These are phyloP conservation scores for Penicillium subrubescens DNA, from an alignment of 495 filamentous ascomycete species.

Conservation along the genomic window DNA sequence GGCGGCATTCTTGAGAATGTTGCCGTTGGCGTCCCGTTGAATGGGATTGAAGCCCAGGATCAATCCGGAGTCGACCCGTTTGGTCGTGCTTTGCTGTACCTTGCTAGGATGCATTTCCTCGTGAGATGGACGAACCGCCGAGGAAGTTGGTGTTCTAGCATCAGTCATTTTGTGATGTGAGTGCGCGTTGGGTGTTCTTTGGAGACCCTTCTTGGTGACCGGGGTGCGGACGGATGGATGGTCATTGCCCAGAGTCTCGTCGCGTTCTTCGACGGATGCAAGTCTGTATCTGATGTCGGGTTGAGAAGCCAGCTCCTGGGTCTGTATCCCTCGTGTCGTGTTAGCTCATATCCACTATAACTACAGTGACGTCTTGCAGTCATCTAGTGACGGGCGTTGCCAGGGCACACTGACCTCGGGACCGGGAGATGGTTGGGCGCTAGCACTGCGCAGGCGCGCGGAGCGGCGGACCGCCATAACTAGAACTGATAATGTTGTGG, in stretches of 20 bases:
- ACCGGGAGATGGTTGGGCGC: constrained; percentile 17
- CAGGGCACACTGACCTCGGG: constrained; percentile 34
- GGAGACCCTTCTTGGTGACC: constrained; percentile 20
- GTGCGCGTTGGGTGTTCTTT: constrained; percentile 20
- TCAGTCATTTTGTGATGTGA: constrained; percentile 24
- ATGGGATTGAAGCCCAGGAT: constrained; percentile 70
- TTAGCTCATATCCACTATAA: constrained; percentile 7
- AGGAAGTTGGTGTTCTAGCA: constrained; percentile 54
- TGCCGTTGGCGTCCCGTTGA: constrained; percentile 45
- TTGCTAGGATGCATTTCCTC: constrained; percentile 82
- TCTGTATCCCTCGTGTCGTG: not conserved
- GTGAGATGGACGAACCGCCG: constrained; percentile 49
- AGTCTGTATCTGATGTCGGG: constrained; percentile 24
- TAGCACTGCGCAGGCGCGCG: constrained; percentile 38
- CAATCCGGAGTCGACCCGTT: constrained; percentile 65
- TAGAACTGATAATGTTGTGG: not conserved
- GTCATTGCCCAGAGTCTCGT: constrained; percentile 29
- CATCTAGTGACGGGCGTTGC: constrained; percentile 22
- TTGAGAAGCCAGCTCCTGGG: constrained; percentile 19
- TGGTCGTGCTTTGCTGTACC: constrained; percentile 68
- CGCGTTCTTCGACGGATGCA: constrained; percentile 41
- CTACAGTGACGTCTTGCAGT: constrained; percentile 7
- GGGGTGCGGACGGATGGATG: constrained; percentile 25
- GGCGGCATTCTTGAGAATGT: constrained; percentile 33
- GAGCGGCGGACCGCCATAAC: constrained; percentile 46